Percentiles rank a stretch among this genome's conserved stretches.
phyloP scores from a whole-genome alignment of 192 early-diverging fungal genomes.

The Tieghemiomyces parasiticus region DNA sequence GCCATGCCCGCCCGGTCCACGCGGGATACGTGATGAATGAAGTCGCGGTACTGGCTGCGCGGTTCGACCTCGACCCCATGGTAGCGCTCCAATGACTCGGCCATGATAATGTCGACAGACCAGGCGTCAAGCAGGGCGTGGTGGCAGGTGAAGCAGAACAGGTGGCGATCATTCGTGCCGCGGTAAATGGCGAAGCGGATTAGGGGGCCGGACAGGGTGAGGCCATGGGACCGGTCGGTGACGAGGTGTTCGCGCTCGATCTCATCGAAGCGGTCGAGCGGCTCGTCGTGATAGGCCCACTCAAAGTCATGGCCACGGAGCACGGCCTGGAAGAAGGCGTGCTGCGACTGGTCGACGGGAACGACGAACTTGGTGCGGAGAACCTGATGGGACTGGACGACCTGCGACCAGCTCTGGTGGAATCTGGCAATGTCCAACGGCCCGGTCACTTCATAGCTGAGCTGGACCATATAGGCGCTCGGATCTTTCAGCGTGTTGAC shows the following conservation, averaged over 20 bases:
- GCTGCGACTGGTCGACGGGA: background rate
- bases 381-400: background rate
- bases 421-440: background rate
- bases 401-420: background rate
- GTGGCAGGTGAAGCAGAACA: background rate
- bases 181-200: background rate
- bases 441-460: background rate
- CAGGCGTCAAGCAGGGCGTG: background rate
- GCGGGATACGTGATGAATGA: background rate
- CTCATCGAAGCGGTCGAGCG: background rate
- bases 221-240: background rate
- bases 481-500: background rate
- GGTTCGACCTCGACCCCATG: background rate
- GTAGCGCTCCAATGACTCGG: background rate
- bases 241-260: background rate
- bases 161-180: background rate
- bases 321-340: background rate
- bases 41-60: background rate
- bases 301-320: background rate
- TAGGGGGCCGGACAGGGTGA: background rate
- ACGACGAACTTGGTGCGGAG: background rate
- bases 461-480: background rate
- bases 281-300: background rate
- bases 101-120: background rate
- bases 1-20: background rate